These are phyloP conservation scores for Sporothrix sp. DNA, from an alignment of 2,329 filamentous ascomycete genomes.

Conservation along the genomic window DNA sequence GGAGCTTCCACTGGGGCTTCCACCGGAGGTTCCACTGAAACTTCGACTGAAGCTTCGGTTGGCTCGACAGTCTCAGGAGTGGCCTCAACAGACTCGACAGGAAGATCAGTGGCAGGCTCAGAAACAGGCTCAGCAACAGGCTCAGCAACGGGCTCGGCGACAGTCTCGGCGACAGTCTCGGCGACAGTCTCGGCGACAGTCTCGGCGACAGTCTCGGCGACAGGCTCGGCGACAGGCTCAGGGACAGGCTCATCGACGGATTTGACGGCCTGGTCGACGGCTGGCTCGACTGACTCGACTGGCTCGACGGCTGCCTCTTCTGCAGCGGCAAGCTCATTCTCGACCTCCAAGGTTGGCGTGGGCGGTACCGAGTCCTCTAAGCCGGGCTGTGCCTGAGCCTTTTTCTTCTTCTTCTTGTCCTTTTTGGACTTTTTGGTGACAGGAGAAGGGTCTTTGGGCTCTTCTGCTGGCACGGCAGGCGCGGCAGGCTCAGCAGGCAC, in stretches of 20 bases:
- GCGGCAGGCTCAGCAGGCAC: too few species aligned
- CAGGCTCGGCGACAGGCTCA: not conserved
- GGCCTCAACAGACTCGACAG: not conserved
- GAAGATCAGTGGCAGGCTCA: not conserved
- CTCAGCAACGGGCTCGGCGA: not conserved
- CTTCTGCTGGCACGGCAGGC: not conserved
- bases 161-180: not conserved
- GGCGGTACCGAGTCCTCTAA: not conserved
- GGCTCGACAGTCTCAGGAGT: not conserved
- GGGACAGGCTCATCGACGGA: not conserved
- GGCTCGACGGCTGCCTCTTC: not conserved
- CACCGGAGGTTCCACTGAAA: too few species aligned
- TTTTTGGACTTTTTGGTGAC: conserved; percentile 1
- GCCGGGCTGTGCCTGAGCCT: not conserved
- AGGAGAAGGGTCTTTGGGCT: not conserved
- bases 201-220: not conserved
- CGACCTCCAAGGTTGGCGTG: too few species aligned
- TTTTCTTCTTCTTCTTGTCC: conserved; percentile 5
- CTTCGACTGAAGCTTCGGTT: not conserved
- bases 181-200: not conserved
- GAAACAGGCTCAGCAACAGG: not conserved
- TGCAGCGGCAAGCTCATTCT: too few species aligned
- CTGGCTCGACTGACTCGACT: not conserved
- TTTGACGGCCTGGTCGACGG: not conserved
- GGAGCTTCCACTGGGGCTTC: too few species aligned